Base-by-base conservation (phyloP, 257 asterid species). In the Ligustrum vulgare region DNA sequence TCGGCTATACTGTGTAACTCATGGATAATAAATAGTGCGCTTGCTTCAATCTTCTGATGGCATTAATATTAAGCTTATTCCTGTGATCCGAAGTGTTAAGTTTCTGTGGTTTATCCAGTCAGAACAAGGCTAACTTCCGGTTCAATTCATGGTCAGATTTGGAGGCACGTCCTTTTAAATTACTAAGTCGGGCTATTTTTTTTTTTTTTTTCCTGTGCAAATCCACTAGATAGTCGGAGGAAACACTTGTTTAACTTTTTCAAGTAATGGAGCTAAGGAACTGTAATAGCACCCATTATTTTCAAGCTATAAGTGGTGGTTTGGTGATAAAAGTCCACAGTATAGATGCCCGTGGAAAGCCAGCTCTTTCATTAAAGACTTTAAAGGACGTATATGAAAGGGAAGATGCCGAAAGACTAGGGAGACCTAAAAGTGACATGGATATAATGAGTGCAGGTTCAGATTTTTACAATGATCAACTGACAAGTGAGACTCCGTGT, bases 231-330 rank as follows among this genome's bases (percentile, higher is more conserved):
- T 71, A 67, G 82, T 35, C 20, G 65, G 58, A 65, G 64, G 64
- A 67, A 71, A 25, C 34, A 25, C 35, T 60, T 23, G 54, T 11
- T 33, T 35, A 22, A 22, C 18, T 45, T 41, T 49, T 71, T 56
- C 69, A 66, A 79, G 77, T 11, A 18, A 93, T 91, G 98, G 89
- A 81, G 83, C 84, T 49, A 72, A 78, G 82, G 80, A 75, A 81
- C 70, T 82, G 91, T 80, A 80, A 58, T 49, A 70, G 78, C 63
- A 22, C 25, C 47, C 91, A 88, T 84, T 86, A 71, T 73, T 85
- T 91, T 80, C 85, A 73, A 41, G 81, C 92, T 75, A 79, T 85
- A 77, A 85, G 82, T 72, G 84, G 81, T 47, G 84, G 82, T 12
- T 64, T 71, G 78, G 88, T 81, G 77, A 67, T 63, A 58, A 87